Evolutionary conservation across 164 flowering plant species (phyloP), one percentile per base, ranked within the genome.

Genomic region (Hamamelis virginiana): DNA sequence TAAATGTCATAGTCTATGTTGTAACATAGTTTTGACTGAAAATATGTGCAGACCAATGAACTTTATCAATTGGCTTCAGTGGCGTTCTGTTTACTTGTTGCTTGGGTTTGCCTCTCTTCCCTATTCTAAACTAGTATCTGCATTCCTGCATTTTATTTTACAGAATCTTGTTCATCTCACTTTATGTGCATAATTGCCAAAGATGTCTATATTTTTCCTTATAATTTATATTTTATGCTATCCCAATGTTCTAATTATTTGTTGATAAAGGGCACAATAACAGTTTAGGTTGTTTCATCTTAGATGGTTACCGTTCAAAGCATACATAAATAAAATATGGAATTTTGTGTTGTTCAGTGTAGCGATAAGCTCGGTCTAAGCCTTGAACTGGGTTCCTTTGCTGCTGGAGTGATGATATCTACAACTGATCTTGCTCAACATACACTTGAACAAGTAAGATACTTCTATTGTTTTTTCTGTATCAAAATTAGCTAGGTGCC

Each of bases 331-430:
- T n/a, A n/a, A n/a, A 23, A 28, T 43, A 69, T 51, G 16, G 27
- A 62, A 50, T 64, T 25, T 55, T 73, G 38, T 71, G 57, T 58
- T 25, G 53, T 79, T 71, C 98, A 94, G 98, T 90, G 96, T 80
- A 94, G 98, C 76, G 98, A 94, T 71, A 94, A 94, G 89, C 86
- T 94, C 79, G 98, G 98, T 52, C 80, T 94, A 52, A 94, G 98
- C 74, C 88, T 94, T 74, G 98, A 94, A 76, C 80, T 94, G 76
- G 98, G 98, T 52, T 91, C 98, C 16, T 94, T 94, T 81, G 98
- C 97, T 78, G 98, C 98, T 46, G 98, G 98, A 71, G 96, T 94
- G 82, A 91, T 94, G 98, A 94, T 94, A 78, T 84, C 98, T 67
- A 90, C 97, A 19, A 91, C 98, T 65, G 98, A 94, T 86, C 94